Evolutionary conservation across 495 filamentous ascomycete species (phyloP), one percentile per base, ranked within the genome.

Genomic region (Hamigera avellanea): DNA sequence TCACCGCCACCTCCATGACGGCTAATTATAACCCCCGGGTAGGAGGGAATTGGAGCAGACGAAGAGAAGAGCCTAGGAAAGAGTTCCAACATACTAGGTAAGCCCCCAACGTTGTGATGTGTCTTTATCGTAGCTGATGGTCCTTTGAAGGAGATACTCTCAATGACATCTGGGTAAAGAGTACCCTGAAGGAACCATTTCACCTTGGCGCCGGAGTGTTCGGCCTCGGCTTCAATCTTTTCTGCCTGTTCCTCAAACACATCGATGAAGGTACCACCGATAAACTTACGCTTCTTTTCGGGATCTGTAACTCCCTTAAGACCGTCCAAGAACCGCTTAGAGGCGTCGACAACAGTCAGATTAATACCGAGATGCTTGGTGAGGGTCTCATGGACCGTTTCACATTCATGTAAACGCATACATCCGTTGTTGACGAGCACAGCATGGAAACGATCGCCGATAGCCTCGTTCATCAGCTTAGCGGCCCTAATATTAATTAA

Each of bases 211-310:
- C 65, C 54, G 7, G 76, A 71, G 46, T 72, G 65, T 27, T 67
- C 73, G 3, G 82, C 79, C 36, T 67, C 74, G 36, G 64, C 69
- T 49, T 83, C 80, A 21, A 95, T 85, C 52, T 78, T 71, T 43
- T 77, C 70, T 2, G 86, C 87, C 41, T 84, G 78, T 19, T 77
- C 68, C 54, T 94, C 78, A 59, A 95, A 95, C 15, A 93, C 59
- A 42, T 95, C 86, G 50, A 95, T 95, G 57, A 88, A 80, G 14
- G 72, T 80, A 40, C 67, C 69, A 19, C 86, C 89, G 49, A 98
- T 95, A 48, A 95, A 76, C 64, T 91, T 95, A 18, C 89, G 73
- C 71, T 98, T 98, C 60, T 78, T 72, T 61, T 96, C 89, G 0
- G 91, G 91, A 27, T 95, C 83, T 0, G 47, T 47, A 26, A 91